Evolutionary conservation across 2,329 filamentous ascomycete species (phyloP), one percentile per base, ranked within the genome.

Genomic region (Nemania abortiva): DNA sequence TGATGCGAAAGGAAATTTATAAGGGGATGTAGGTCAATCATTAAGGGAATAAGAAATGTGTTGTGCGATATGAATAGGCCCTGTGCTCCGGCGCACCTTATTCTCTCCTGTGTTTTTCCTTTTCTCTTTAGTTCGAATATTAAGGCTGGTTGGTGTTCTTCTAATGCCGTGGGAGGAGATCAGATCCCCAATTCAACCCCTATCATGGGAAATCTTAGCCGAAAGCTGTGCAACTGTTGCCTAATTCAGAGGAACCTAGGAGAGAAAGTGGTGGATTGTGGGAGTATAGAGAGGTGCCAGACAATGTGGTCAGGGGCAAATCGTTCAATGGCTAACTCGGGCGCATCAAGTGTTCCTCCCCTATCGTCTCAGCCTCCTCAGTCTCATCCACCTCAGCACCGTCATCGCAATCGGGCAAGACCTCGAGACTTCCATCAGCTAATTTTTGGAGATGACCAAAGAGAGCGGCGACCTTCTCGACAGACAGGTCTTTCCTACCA

Each of bases 401-500:
- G 2, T 15, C 58, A 3, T 61, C 54, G 1, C 39, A 20, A 20
- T 67, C 39, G 1, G 63, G 20, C 7, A 70, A 0, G 6, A 66
- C 13, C 29, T 63, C 37, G 20, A 67, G 20, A 20, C 15, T 45
- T 52, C 67, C 67, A 56, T 63, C 22, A 2, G 37, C 31, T 1
- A 5, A 50, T 18, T 37, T 67, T 39, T 55, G 20, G 31, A 70
- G 31, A 1, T 24, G 39, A 10, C 64, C 67, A 18, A 70, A 67
- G 4, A 70, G 47, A 1, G 63, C 13, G 1, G 27, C 29, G 0
- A 63, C 11, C 7, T 66, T 63, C 42, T 70, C 59, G 1, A 22
- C 15, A 11, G 59, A 47, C 9, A 67, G 49, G 1, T 60, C 29
- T 6, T 20, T 6, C 20, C 4, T 60, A 2, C 53, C 57, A 20